A percentile compares a stretch with the other conserved stretches of the same genome.
Evolutionary conservation across 352 stramenopile species (phyloP).

Genomic region (Aphanomyces cochlioides): DNA sequence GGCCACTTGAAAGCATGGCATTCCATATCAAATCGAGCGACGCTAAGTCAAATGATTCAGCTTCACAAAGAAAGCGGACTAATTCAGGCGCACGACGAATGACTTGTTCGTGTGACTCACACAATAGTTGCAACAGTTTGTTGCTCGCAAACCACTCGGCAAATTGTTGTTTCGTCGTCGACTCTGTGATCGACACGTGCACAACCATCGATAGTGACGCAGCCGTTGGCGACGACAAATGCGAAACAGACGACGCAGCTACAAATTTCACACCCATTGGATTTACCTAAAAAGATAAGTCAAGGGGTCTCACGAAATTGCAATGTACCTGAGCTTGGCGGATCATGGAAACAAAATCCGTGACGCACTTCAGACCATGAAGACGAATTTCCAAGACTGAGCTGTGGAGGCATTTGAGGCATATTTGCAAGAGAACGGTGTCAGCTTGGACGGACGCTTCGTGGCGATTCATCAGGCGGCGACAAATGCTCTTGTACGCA

Average conservation of each 20-base stretch:
- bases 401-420: conserved; percentile 13
- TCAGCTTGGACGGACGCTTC: conserved; percentile 22
- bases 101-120: conserved; percentile 28
- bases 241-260: conserved; percentile 8
- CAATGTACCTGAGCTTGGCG: conserved; percentile 13
- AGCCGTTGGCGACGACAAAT: background rate
- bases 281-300: conserved; percentile 9
- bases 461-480: background rate
- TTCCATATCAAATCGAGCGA: conserved; percentile 23
- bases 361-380: conserved; percentile 25
- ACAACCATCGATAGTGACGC: conserved; percentile 10
- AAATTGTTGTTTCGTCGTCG: background rate
- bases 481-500: conserved; percentile 20
- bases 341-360: conserved; percentile 27
- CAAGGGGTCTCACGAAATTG: too few relatives aligned
- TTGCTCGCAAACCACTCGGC: conserved; percentile 13
- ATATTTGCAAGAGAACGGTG: conserved; percentile 16
- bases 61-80: conserved; percentile 28
- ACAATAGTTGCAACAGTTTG: conserved; percentile 9
- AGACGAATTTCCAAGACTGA: conserved; percentile 21
- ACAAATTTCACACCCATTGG: conserved; percentile 23
- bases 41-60: conserved; percentile 6
- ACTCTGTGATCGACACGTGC: conserved; percentile 16
- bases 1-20: conserved; percentile 8
- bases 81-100: conserved; percentile 27